Percentiles rank a stretch among this genome's conserved stretches.
Conservation (phyloP, 257 asterid species). For the Fraxinus excelsior region DNA sequence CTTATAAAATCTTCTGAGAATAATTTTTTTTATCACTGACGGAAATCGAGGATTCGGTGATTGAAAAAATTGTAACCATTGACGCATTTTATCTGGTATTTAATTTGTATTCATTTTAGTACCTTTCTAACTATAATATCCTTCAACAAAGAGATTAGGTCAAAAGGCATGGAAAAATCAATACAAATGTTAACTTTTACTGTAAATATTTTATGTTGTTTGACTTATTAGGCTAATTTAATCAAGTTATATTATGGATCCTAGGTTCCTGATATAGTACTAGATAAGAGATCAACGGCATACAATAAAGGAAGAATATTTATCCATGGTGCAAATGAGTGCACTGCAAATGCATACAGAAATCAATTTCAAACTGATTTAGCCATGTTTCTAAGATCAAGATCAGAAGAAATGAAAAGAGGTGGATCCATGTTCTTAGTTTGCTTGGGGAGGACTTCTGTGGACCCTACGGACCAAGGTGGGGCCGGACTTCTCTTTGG, state of each 20-base stretch:
- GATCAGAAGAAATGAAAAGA: constrained; percentile 69
- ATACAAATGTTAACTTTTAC: no score
- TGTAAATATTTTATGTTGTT: no score
- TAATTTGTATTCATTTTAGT: no score
- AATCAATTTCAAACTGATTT: constrained; percentile 79
- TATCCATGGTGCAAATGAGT: constrained; percentile 85
- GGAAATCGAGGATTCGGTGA: no score
- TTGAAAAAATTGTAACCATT: no score
- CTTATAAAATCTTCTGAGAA: no score
- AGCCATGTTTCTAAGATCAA: constrained; percentile 57
- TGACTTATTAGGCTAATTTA: no score
- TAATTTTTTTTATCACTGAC: no score
- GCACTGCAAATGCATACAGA: constrained; percentile 71
- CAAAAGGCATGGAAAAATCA: no score
- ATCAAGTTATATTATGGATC: background rate
- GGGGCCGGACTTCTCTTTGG: constrained; percentile 96
- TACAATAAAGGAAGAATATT: constrained; percentile 77
- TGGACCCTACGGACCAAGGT: constrained; percentile 87
- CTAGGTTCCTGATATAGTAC: constrained; percentile 79
- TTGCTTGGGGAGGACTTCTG: constrained; percentile 77
- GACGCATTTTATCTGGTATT: no score
- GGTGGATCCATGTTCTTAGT: constrained; percentile 96
- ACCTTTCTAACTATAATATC: no score
- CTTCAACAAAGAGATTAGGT: no score
- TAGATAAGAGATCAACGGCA: constrained; percentile 74